A percentile compares a stretch with the other conserved stretches of the same genome.
phyloP scores from a whole-genome alignment of 768 basidiomycete species.

The Dendrothele bispora region DNA sequence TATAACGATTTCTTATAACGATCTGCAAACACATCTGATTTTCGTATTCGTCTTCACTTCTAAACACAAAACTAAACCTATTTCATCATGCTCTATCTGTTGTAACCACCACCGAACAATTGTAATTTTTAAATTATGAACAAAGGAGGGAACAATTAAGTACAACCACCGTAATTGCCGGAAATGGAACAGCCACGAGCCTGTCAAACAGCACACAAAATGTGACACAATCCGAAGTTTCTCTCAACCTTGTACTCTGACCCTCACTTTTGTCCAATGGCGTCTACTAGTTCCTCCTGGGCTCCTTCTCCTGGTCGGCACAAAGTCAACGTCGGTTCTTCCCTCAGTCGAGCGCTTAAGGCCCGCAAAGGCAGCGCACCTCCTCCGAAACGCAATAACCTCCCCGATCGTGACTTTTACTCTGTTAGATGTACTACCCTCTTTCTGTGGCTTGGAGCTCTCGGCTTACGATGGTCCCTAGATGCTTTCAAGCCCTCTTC shows the following conservation, averaged over 20 bases:
- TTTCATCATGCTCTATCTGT: too few relatives aligned
- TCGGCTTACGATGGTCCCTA: too few relatives aligned
- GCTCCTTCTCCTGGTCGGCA: conserved; percentile 61
- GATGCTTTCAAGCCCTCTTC: conserved; percentile 79
- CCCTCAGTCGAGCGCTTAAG: conserved; percentile 65
- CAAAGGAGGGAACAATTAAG: too few relatives aligned
- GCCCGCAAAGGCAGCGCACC: conserved; percentile 55
- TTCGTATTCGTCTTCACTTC: too few relatives aligned
- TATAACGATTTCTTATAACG: too few relatives aligned
- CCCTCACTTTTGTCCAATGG: conserved; percentile 28
- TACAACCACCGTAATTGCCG: too few relatives aligned
- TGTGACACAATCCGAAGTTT: too few relatives aligned
- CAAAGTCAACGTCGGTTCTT: conserved; percentile 58
- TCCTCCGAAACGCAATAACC: conserved; percentile 37
- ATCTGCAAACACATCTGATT: too few relatives aligned
- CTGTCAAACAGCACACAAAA: conserved; percentile 16
- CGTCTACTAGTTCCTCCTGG: conserved; percentile 47
- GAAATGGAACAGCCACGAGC: conserved; percentile 13
- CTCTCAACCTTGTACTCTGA: not conserved
- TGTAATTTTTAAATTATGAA: too few relatives aligned
- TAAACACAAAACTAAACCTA: too few relatives aligned
- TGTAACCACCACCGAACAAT: too few relatives aligned
- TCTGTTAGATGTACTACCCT: conserved; percentile 68
- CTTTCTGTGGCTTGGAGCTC: conserved; percentile 2
- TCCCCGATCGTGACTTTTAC: conserved; percentile 70